Conservation (phyloP, 306 rosid species). For the Acacia melanoxylon region DNA sequence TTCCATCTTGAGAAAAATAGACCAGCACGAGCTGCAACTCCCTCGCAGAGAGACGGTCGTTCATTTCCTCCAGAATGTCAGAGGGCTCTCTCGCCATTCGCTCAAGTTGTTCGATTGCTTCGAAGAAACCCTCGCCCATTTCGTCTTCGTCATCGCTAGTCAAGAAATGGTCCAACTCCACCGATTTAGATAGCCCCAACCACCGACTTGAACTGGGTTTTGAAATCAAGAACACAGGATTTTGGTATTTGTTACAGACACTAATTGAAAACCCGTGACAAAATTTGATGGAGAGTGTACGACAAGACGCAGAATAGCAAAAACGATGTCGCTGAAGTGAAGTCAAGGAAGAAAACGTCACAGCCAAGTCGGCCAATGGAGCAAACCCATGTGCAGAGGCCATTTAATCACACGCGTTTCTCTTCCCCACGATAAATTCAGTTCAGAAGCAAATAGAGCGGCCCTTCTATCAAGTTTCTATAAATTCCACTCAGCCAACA, state of each 20-base stretch:
- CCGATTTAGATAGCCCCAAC: constrained; percentile 55
- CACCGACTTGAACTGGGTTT: constrained; percentile 48
- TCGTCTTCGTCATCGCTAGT: constrained; percentile 88
- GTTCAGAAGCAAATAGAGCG: constrained; percentile 29
- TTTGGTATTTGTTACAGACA: constrained; percentile 35
- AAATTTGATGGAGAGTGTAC: constrained; percentile 32
- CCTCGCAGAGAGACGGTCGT: constrained; percentile 81
- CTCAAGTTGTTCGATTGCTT: constrained; percentile 95
- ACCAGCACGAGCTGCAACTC: constrained; percentile 91
- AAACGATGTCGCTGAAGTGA: constrained; percentile 40
- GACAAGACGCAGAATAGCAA: constrained; percentile 26
- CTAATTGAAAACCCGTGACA: constrained; percentile 38
- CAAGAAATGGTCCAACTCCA: constrained; percentile 77
- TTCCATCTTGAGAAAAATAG: constrained; percentile 92
- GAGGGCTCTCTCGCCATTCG: constrained; percentile 96
- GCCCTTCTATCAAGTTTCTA: constrained; percentile 13
- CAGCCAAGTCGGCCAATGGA: constrained; percentile 43
- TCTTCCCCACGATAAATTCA: constrained; percentile 7
- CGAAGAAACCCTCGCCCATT: constrained; percentile 89
- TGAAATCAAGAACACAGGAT: constrained; percentile 28
- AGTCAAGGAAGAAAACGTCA: constrained; percentile 44
- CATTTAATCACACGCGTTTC: constrained; percentile 44
- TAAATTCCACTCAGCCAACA: constrained; percentile 21
- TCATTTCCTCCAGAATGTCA: constrained; percentile 91
- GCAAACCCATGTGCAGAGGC: constrained; percentile 57